Evolutionary conservation across 768 basidiomycete genomes (phyloP).

Genomic region (Tubosaeta sp.): DNA sequence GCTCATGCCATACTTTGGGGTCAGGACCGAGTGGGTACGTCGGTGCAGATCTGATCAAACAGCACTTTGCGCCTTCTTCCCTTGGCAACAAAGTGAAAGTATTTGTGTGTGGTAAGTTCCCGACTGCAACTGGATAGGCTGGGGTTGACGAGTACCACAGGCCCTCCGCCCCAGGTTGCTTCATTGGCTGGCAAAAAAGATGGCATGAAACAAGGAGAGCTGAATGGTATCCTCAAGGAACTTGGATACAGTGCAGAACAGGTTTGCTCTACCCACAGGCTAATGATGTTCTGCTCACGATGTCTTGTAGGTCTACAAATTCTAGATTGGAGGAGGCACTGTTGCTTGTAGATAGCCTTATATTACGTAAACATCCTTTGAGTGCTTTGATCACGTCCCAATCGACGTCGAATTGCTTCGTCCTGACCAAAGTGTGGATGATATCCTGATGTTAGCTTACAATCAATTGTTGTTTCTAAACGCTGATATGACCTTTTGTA

Average conservation of each 20-base stretch:
- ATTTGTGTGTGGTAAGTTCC: slow-evolving; percentile 75
- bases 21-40: slow-evolving; percentile 73
- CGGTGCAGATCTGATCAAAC: slow-evolving; percentile 63
- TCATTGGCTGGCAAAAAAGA: slow-evolving; percentile 86
- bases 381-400: slow-evolving; percentile 22
- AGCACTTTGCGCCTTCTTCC: slow-evolving; percentile 61
- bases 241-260: slow-evolving; percentile 83
- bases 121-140: not conserved
- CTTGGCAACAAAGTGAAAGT: slow-evolving; percentile 79
- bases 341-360: slow-evolving; percentile 2
- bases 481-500: slow-evolving; percentile 8
- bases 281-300: not conserved
- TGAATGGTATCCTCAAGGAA: slow-evolving; percentile 82
- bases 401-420: slow-evolving; percentile 8
- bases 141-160: slow-evolving; percentile 22
- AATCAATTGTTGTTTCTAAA: not conserved
- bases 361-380: slow-evolving; percentile 27
- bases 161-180: slow-evolving; percentile 87
- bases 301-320: slow-evolving; percentile 38
- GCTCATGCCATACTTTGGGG: slow-evolving; percentile 5
- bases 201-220: slow-evolving; percentile 76
- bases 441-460: slow-evolving; percentile 14
- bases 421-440: slow-evolving; percentile 7
- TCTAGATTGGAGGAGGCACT: slow-evolving; percentile 17
- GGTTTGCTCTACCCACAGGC: slow-evolving; percentile 38